Evolutionary conservation across 441 rosid genomes (phyloP), one percentile per base, ranked within the genome.

Genomic region (Adansonia rubrostipa): DNA sequence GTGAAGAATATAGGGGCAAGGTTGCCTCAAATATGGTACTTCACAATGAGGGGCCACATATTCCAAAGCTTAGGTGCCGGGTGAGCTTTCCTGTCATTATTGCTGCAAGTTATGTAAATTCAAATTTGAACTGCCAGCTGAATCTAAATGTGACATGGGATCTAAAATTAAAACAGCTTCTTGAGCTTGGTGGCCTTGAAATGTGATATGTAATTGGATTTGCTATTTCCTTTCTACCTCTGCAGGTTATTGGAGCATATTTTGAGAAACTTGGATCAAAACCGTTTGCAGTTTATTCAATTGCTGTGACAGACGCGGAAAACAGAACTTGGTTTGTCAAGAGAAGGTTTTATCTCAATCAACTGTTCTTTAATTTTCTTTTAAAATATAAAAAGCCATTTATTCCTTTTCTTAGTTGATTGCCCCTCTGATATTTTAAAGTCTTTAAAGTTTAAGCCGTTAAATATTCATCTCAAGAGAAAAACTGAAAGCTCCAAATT

Each of bases 271-370:
- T 86, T 60, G 94, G 91, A 63, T 93, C 99, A 47, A 96, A 93
- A 85, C 90, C 98, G 58, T 96, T 96, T 86, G 99, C 99, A 50
- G 99, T 94, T 82, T 96, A 96, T 87, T 94, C 97, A 79, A 91
- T 96, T 86, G 98, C 95, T 50, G 98, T 94, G 84, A 91, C 95
- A 71, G 98, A 92, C 83, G 82, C 85, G 74, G 96, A 89, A 84
- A 86, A 86, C 78, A 86, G 83, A 85, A 92, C 98, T 76, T 89
- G 97, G 98, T 92, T 90, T 88, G 99, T 96, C 65, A 92, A 90
- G 83, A 92, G 99, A 94, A 94, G 99, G 99, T 96, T 81, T 79
- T 50, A 53, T 84, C 80, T 89, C 79, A 60, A 42, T 84, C 79
- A 78, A 71, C 77, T 24, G 48, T 62, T 82, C 13, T 58, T 58